Evolutionary conservation across 257 asterid genomes (phyloP).

Genomic region (Knoxia roxburghii): DNA sequence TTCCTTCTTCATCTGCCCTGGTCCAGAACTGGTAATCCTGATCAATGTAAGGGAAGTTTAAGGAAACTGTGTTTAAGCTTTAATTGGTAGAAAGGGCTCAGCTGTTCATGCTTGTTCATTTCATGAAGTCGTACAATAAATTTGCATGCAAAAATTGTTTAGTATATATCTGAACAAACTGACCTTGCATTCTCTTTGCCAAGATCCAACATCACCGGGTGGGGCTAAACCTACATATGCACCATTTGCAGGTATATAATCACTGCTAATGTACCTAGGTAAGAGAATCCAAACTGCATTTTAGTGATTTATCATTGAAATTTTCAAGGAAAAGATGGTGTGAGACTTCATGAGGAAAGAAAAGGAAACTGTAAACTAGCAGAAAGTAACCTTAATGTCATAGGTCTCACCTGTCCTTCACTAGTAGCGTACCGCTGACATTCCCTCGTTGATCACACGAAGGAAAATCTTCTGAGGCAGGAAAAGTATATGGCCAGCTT

Average conservation of each 20-base stretch:
- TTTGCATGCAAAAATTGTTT: not conserved
- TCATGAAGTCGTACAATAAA: not conserved
- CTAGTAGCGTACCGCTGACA: constrained; percentile 47
- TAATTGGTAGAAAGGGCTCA: not conserved
- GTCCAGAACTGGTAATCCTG: constrained; percentile 80
- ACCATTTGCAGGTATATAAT: constrained; percentile 39
- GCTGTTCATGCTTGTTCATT: not conserved
- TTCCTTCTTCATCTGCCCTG: constrained; percentile 42
- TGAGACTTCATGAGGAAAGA: not conserved
- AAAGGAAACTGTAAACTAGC: not conserved
- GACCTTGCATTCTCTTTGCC: constrained; percentile 88
- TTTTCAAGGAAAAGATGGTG: not conserved
- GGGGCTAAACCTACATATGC: constrained; percentile 69
- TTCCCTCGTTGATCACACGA: constrained; percentile 46
- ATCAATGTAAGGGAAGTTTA: not conserved
- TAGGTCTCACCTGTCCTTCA: constrained; percentile 49
- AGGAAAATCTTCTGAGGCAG: constrained; percentile 62
- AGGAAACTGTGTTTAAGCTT: not conserved
- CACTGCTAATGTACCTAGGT: constrained; percentile 44
- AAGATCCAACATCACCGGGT: constrained; percentile 63
- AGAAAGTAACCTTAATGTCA: not conserved
- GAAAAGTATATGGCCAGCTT: constrained; percentile 79
- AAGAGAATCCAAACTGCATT: constrained; percentile 9
- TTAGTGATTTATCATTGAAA: not conserved
- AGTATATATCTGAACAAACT: constrained; percentile 4